Evolutionary conservation across 192 early-diverging fungal genomes (phyloP).

Genomic region (Endogone sp.): DNA sequence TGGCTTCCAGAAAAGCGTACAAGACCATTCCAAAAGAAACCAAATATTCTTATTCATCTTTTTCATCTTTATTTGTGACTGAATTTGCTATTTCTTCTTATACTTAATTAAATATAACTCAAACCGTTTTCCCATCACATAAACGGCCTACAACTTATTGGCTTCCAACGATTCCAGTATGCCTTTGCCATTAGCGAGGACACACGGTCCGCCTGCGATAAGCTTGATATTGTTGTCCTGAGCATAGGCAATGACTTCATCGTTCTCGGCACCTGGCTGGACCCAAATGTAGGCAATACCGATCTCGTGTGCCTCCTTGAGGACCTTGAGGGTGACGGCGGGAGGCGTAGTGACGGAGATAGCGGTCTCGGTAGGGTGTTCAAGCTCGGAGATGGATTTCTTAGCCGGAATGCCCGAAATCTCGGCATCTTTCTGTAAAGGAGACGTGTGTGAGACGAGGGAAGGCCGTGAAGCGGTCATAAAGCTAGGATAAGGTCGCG

Average conservation of each 20-base stretch:
- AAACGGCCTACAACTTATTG: too few species aligned
- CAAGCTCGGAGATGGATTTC: slow-evolving; percentile 30
- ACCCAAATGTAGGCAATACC: slow-evolving; percentile 68
- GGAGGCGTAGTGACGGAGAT: slow-evolving; percentile 74
- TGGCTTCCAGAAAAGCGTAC: too few species aligned
- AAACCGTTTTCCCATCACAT: too few species aligned
- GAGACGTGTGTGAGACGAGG: background rate
- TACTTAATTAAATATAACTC: too few species aligned
- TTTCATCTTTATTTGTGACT: too few species aligned
- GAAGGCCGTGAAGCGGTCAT: too few species aligned
- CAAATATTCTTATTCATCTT: too few species aligned
- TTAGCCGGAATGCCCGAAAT: slow-evolving; percentile 39
- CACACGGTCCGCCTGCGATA: slow-evolving; percentile 63
- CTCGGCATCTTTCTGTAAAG: slow-evolving; percentile 29
- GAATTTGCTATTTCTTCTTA: too few species aligned
- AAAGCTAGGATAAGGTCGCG: background rate
- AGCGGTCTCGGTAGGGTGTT: slow-evolving; percentile 35
- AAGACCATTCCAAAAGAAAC: too few species aligned
- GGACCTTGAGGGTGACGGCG: slow-evolving; percentile 49
- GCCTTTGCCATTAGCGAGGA: slow-evolving; percentile 46
- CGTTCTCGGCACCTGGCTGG: slow-evolving; percentile 65
- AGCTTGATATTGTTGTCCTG: slow-evolving; percentile 43
- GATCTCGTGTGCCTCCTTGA: slow-evolving; percentile 51
- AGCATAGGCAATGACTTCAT: slow-evolving; percentile 44
- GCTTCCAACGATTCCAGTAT: too few species aligned